A percentile compares a stretch with the other conserved stretches of the same genome.
These are phyloP conservation scores for Novymonas esmeraldas DNA, from an alignment of 208 protist species.

Conservation along the genomic window DNA sequence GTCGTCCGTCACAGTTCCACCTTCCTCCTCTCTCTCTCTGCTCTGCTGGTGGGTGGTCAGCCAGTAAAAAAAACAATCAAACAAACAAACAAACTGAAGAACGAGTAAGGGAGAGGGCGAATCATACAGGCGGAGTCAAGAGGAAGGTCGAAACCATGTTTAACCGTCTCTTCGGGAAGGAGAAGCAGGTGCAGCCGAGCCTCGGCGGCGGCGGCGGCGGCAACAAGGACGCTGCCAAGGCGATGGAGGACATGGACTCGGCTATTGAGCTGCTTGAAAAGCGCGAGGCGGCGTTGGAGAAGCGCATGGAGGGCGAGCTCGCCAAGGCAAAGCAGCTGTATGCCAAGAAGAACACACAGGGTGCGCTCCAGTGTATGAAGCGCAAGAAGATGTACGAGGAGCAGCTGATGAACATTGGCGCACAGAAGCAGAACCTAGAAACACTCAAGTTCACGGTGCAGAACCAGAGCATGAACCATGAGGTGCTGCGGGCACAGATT, in stretches of 20 bases:
- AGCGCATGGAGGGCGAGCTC: conserved; percentile 87
- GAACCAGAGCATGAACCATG: conserved; percentile 87
- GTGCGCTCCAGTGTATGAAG: conserved; percentile 89
- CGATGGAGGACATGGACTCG: conserved; percentile 77
- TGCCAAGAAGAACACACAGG: conserved; percentile 86
- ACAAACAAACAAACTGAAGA: conserved; percentile 10
- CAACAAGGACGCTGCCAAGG: conserved; percentile 28
- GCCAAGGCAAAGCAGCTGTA: conserved; percentile 81
- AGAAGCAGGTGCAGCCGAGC: conserved; percentile 58
- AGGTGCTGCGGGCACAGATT: conserved; percentile 81
- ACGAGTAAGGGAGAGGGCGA: too few species aligned
- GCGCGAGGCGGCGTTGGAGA: conserved; percentile 80
- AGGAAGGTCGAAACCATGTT: conserved; percentile 50
- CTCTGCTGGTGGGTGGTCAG: not conserved
- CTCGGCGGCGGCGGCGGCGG: conserved; percentile 16
- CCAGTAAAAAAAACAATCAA: not conserved
- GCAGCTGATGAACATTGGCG: conserved; percentile 68
- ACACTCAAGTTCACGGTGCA: conserved; percentile 86
- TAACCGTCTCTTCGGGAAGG: conserved; percentile 73
- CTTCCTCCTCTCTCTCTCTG: not conserved
- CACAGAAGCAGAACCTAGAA: conserved; percentile 85
- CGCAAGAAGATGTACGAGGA: conserved; percentile 92
- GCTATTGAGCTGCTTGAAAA: conserved; percentile 88
- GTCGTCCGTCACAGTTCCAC: too few species aligned
- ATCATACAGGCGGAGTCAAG: too few species aligned